phyloP scores from a whole-genome alignment of 1,284 basidiomycete genomes.

The Puccinia horiana region DNA sequence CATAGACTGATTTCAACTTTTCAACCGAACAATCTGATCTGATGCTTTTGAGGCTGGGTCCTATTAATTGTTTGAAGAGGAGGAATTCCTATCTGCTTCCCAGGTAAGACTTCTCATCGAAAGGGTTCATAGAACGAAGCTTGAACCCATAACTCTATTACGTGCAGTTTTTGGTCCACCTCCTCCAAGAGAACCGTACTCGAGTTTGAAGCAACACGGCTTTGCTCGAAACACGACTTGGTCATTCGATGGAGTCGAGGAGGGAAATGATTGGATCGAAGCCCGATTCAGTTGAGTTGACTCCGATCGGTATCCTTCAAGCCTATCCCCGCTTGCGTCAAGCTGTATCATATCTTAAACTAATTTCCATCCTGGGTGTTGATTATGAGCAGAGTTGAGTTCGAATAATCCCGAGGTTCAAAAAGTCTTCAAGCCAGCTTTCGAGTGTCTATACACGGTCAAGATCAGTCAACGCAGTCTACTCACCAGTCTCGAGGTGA shows the following conservation, averaged over 20 bases:
- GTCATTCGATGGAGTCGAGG: conserved; percentile 51
- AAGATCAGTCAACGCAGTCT: conserved; percentile 51
- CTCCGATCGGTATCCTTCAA: neutral
- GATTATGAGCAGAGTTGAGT: neutral
- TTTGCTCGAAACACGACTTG: conserved; percentile 54
- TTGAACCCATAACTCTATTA: neutral
- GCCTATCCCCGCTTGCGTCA: neutral
- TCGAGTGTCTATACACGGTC: conserved; percentile 56
- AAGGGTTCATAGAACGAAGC: neutral
- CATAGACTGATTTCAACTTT: neutral
- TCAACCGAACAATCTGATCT: conserved; percentile 23
- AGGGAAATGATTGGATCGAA: conserved; percentile 50
- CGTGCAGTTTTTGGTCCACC: conserved; percentile 55
- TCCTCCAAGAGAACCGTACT: conserved; percentile 50
- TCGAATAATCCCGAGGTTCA: conserved; percentile 48
- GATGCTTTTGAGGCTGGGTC: too few relatives aligned
- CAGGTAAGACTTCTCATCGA: too few relatives aligned
- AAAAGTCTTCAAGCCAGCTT: conserved; percentile 52
- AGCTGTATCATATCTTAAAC: too few relatives aligned
- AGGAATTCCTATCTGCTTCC: conserved; percentile 55
- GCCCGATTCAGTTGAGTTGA: conserved; percentile 53
- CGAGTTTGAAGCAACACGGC: conserved; percentile 56
- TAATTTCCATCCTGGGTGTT: neutral
- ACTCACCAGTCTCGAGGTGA: conserved; percentile 51
- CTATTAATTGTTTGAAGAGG: neutral